Conservation (phyloP, 2,329 filamentous ascomycete genomes). For the Pseudocercospora crystallina region DNA sequence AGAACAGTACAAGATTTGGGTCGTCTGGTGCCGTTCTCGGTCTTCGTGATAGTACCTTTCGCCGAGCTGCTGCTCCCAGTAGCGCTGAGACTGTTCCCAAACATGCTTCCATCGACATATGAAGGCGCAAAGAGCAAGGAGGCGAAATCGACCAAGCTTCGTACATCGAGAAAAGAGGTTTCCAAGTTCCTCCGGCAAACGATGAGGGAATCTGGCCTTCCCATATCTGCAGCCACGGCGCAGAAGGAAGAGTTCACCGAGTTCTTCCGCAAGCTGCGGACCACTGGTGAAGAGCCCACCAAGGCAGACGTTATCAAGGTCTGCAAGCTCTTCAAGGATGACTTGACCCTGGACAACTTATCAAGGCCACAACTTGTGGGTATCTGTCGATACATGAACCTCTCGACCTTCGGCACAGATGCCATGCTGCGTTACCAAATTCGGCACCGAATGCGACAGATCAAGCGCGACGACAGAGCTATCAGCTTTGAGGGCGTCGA, state of each 20-base stretch:
- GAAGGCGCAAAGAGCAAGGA: slow-evolving; percentile 90
- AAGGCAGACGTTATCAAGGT: slow-evolving; percentile 94
- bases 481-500: slow-evolving; percentile 94
- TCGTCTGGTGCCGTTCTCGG: slow-evolving; percentile 90
- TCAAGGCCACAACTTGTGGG: slow-evolving; percentile 93
- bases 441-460: slow-evolving; percentile 96
- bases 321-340: slow-evolving; percentile 98
- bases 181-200: slow-evolving; percentile 87
- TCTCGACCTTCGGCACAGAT: slow-evolving; percentile 95
- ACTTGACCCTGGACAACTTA: slow-evolving; percentile 93
- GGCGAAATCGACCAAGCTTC: slow-evolving; percentile 75
- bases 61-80: slow-evolving; percentile 90
- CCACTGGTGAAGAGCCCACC: slow-evolving; percentile 86
- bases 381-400: slow-evolving; percentile 98
- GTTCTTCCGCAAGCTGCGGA: slow-evolving; percentile 94
- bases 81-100: slow-evolving; percentile 92
- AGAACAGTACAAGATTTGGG: slow-evolving; percentile 91
- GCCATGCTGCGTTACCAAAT: slow-evolving; percentile 97
- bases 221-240: slow-evolving; percentile 77
- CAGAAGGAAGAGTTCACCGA: slow-evolving; percentile 92
- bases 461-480: slow-evolving; percentile 94
- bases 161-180: slow-evolving; percentile 88
- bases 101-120: slow-evolving; percentile 94
- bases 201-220: slow-evolving; percentile 87
- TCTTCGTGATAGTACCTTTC: slow-evolving; percentile 95